phyloP scores from a whole-genome alignment of 441 rosid genomes.

The Gossypium laxum region DNA sequence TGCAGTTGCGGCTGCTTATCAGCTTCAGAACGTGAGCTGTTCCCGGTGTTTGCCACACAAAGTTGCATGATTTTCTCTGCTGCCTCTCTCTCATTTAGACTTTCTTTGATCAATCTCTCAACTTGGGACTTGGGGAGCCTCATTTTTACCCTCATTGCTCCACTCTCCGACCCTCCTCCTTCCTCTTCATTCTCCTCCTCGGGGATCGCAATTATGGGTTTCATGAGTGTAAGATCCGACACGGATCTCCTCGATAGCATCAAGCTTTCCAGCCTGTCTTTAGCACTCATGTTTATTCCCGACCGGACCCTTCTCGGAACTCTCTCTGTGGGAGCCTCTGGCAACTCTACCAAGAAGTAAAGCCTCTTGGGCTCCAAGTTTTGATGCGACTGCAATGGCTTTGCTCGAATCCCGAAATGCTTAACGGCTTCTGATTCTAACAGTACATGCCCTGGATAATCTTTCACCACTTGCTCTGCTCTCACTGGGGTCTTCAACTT shows the following conservation, averaged over 20 bases:
- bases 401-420: constrained; percentile 71
- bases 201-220: constrained; percentile 8
- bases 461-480: constrained; percentile 52
- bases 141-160: constrained; percentile 44
- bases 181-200: constrained; percentile 5
- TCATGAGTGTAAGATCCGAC: constrained; percentile 61
- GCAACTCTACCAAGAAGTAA: constrained; percentile 72
- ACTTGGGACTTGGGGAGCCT: constrained; percentile 60
- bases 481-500: constrained; percentile 68
- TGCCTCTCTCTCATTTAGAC: constrained; percentile 48
- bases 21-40: constrained; percentile 9
- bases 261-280: constrained; percentile 72
- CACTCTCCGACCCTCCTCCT: constrained; percentile 10
- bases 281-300: constrained; percentile 65
- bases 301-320: constrained; percentile 63
- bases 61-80: constrained; percentile 59
- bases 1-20: constrained; percentile 19
- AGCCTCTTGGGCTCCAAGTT: constrained; percentile 55
- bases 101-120: constrained; percentile 54
- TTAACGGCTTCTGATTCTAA: constrained; percentile 74
- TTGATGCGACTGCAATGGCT: constrained; percentile 49
- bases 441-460: constrained; percentile 59
- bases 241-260: constrained; percentile 69
- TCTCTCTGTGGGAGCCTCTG: constrained; percentile 31
- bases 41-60: constrained; percentile 26